Base-by-base conservation (phyloP, 2,329 filamentous ascomycete genomes). In the Beauveria rudraprayagi region DNA sequence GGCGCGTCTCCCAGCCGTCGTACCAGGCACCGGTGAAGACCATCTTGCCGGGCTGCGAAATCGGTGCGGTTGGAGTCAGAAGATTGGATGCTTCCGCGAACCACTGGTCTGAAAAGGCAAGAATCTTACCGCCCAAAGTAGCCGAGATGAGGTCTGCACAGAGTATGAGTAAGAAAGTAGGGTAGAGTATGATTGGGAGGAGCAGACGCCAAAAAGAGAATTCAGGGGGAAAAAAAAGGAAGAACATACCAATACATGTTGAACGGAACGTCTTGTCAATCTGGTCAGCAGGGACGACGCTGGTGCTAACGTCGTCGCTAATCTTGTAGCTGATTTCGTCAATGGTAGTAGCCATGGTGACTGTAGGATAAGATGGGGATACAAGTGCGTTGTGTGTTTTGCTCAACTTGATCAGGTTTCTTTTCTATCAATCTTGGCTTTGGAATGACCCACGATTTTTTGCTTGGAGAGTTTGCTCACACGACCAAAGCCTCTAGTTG, bases 1-100 rank as follows among this genome's bases (percentile, higher is more conserved):
- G 76, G 56, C 86, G 77, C 14, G 86, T 88, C 73, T 89, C 86
- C 84, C 84, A 88, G 57, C 86, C 86, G 68, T 89, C 86, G 68
- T 86, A 89, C 86, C 86, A 89, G 51, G 86, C 85, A 54, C 86
- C 86, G 1, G 85, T 81, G 68, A 82, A 86, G 61, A 88, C 84
- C 81, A 88, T 88, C 73, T 87, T 86, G 63, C 85, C 85, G 1
- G 80, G 80, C 69, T 86, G 80, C 64, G 80, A 78, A 70, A 88
- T 83, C 43, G 86, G 85, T 34, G 84, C 71, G 26, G 80, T 83
- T n/a, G 84, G 83, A 34, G 81, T 89, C 64, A 88, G 71, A 61
- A 89, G 77, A 71, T 88, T 88, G 62, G 76, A 68, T 24, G 86
- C 85, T 66, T 86, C 82, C 48, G 85, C 86, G 69, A 89, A 89